Base-by-base conservation (phyloP, 164 flowering plant genomes). In the Chimonanthus praecox region DNA sequence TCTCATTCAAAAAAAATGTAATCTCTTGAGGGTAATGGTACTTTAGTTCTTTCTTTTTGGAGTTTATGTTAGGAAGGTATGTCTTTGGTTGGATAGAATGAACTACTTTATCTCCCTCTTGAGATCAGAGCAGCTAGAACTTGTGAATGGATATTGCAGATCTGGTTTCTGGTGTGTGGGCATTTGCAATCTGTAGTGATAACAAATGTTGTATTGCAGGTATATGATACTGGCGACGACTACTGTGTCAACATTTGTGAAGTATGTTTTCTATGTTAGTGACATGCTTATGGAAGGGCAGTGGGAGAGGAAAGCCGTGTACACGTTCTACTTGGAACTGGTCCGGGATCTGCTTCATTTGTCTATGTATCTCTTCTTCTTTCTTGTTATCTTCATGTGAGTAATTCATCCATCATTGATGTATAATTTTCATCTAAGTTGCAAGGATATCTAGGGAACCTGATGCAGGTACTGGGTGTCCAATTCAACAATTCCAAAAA, bases 271-370 rank as follows among this genome's bases (percentile, higher is more conserved):
- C 81, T 91, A 90, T 80, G 92, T 96, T 4, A 87, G 86, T 65
- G 99, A 96, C 86, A 86, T 94, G 95, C 89, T 96, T 49, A 96
- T 96, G 99, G 99, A 96, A 76, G 99, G 99, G 54, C 98, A 94
- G 77, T 96, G 99, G 99, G 99, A 96, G 76, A 91, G 75, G 74
- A 96, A 94, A 77, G 89, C 98, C 49, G 94, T 94, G 50, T 96
- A 87, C 76, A 94, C 99, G 65, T 96, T 96, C 80, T 96, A 96
- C 83, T 83, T 96, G 97, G 99, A 96, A 78, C 97, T 96, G 73
- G 82, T 92, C 9, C 91, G 94, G 2, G 99, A 96, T 87, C 83
- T 96, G 82, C 88, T 96, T 73, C 98, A 96, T 84, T 84, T 96
- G 86, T 89, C 99, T 62, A 85, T 96, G 98, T 96, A 92, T 75